phyloP scores from a whole-genome alignment of 768 basidiomycete genomes.

The Brasilioporus rufonigricans region DNA sequence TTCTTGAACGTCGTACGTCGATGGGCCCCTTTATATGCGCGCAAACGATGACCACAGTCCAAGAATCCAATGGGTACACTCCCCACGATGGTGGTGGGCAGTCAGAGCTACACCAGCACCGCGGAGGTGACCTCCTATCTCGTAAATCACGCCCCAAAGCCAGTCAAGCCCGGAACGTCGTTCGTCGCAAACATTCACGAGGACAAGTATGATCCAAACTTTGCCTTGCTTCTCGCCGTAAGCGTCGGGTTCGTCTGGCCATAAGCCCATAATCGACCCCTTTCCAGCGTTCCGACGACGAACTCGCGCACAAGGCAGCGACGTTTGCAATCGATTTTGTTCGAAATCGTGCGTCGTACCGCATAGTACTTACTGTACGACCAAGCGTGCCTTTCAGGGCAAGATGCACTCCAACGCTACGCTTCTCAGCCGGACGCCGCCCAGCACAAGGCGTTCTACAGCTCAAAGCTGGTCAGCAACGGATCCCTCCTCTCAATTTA shows the following conservation, averaged over 20 bases:
- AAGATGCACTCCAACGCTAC: conserved; percentile 40
- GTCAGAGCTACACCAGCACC: conserved; percentile 40
- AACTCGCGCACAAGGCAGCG: conserved; percentile 37
- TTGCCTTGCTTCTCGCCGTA: conserved; percentile 42
- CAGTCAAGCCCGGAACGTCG: conserved; percentile 35
- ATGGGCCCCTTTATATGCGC: too few relatives aligned
- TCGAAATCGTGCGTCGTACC: conserved; percentile 38
- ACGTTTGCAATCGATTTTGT: conserved; percentile 37
- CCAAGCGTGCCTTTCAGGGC: conserved; percentile 33
- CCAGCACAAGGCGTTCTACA: conserved; percentile 43
- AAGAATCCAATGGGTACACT: conserved; percentile 46
- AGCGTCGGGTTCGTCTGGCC: conserved; percentile 5
- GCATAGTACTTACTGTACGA: background rate
- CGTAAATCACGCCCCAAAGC: too few relatives aligned
- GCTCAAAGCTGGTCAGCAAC: conserved; percentile 37
- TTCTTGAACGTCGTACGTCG: conserved; percentile 41
- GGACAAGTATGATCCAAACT: conserved; percentile 54
- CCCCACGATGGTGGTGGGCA: conserved; percentile 39
- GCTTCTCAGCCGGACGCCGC: conserved; percentile 34
- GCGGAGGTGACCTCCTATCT: conserved; percentile 38
- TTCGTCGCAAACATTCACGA: too few relatives aligned
- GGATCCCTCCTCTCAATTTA: conserved; percentile 41
- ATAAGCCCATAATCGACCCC: background rate
- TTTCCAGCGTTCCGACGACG: conserved; percentile 43
- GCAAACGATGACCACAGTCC: too few relatives aligned